phyloP scores from a whole-genome alignment of 2,329 filamentous ascomycete genomes.

The Pseudogymnoascus sp. region DNA sequence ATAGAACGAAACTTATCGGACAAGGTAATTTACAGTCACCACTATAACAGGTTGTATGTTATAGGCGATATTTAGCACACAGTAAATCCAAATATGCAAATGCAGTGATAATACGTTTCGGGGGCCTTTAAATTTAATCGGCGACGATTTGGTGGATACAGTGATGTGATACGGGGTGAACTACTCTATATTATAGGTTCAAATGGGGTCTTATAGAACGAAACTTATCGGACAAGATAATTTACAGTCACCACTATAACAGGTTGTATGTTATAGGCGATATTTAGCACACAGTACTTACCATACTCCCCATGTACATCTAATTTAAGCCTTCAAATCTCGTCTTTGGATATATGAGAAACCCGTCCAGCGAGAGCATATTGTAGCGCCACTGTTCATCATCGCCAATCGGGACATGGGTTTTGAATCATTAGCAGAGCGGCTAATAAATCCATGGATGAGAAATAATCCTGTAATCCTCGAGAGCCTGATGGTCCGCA shows the following conservation, averaged over 20 bases:
- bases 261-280: too few relatives aligned
- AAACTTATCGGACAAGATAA: not conserved
- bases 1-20: not conserved
- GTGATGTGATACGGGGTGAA: not conserved
- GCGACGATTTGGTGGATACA: not conserved
- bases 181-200: not conserved
- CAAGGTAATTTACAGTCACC: not conserved
- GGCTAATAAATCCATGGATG: slow-evolving; percentile 31
- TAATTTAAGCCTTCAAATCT: slow-evolving; percentile 24
- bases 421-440: slow-evolving; percentile 29
- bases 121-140: not conserved
- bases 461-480: slow-evolving; percentile 29
- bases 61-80: not conserved
- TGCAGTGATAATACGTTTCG: not conserved
- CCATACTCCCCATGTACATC: not conserved
- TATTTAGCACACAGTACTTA: not conserved
- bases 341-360: slow-evolving; percentile 30
- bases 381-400: slow-evolving; percentile 33
- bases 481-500: slow-evolving; percentile 26
- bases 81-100: not conserved
- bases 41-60: not conserved
- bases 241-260: not conserved
- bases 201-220: not conserved
- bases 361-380: slow-evolving; percentile 31
- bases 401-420: slow-evolving; percentile 29